These are phyloP conservation scores for Fusarium euwallaceae DNA, from an alignment of 2,329 filamentous ascomycete genomes.

Conservation along the genomic window DNA sequence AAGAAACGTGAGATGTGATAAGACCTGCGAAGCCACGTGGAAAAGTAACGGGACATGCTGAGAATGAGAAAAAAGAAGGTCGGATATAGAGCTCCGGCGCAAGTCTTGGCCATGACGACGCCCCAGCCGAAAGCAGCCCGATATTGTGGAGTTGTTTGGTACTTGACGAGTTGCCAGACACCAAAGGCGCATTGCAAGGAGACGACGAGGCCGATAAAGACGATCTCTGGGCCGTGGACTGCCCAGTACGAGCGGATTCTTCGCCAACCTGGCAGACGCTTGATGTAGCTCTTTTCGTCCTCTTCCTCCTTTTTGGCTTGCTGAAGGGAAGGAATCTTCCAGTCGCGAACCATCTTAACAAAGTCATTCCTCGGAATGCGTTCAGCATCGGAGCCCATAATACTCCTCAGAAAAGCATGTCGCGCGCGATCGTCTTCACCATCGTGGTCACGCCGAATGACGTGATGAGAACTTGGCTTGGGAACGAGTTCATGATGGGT, in stretches of 20 bases:
- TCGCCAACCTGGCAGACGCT: slow-evolving; percentile 59
- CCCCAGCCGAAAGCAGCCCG: slow-evolving; percentile 68
- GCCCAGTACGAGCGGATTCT: slow-evolving; percentile 66
- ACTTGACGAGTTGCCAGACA: slow-evolving; percentile 68
- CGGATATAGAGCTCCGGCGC: slow-evolving; percentile 67
- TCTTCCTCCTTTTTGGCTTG: slow-evolving; percentile 62
- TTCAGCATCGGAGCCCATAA: slow-evolving; percentile 59
- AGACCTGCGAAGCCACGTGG: slow-evolving; percentile 65
- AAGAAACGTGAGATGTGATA: slow-evolving; percentile 66
- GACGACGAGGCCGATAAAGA: slow-evolving; percentile 63
- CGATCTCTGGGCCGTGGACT: slow-evolving; percentile 65
- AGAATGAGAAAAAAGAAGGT: slow-evolving; percentile 70
- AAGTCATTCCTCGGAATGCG: slow-evolving; percentile 63
- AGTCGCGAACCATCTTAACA: slow-evolving; percentile 56
- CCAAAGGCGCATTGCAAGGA: slow-evolving; percentile 64
- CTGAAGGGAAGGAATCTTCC: slow-evolving; percentile 63
- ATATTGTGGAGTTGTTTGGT: slow-evolving; percentile 59
- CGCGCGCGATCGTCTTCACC: slow-evolving; percentile 55
- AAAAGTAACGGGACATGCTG: slow-evolving; percentile 69
- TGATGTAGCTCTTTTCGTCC: slow-evolving; percentile 61
- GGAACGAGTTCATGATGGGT: slow-evolving; percentile 65
- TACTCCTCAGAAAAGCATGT: slow-evolving; percentile 64
- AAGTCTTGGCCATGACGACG: slow-evolving; percentile 67
- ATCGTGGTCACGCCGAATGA: slow-evolving; percentile 55
- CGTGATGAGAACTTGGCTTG: slow-evolving; percentile 59